phyloP scores from a whole-genome alignment of 148 eudicot genomes.

The Pharnaceum exiguum region DNA sequence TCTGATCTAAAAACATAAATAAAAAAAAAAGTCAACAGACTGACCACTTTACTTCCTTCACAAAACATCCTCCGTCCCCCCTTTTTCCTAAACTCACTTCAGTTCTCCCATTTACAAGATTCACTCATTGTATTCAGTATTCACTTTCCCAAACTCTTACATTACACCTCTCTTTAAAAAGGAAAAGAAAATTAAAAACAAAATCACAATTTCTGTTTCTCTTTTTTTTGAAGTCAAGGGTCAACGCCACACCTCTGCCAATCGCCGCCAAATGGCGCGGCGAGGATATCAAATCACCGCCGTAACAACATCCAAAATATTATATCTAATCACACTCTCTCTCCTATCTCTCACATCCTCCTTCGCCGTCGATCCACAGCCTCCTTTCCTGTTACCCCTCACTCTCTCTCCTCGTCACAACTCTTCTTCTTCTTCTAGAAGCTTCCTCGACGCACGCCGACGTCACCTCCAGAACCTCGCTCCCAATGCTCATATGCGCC shows the following conservation, averaged over 20 bases:
- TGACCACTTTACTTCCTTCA: no score
- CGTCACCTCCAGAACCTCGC: slow-evolving; percentile 48
- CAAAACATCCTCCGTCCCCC: no score
- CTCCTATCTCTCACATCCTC: slow-evolving; percentile 6
- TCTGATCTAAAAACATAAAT: no score
- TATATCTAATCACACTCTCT: slow-evolving; percentile 13
- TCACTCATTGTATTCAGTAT: no score
- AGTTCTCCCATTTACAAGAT: no score
- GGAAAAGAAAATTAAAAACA: no score
- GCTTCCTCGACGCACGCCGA: slow-evolving; percentile 18
- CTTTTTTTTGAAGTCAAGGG: no score
- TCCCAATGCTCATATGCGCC: slow-evolving; percentile 67
- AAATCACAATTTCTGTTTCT: no score
- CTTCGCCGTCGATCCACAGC: slow-evolving; percentile 23
- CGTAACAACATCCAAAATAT: not conserved
- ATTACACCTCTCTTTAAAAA: no score
- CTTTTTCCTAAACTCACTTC: no score
- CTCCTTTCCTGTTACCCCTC: slow-evolving; percentile 53
- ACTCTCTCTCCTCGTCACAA: slow-evolving; percentile 31
- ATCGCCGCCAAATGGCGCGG: slow-evolving; percentile 16
- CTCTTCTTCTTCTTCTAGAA: slow-evolving; percentile 27
- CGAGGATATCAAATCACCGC: slow-evolving; percentile 27
- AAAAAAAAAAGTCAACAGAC: no score
- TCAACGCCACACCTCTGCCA: slow-evolving; percentile 12
- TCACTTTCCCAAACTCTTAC: no score